Evolutionary conservation across 2,329 filamentous ascomycete genomes (phyloP).

Genomic region (Lachnum nothofagi): DNA sequence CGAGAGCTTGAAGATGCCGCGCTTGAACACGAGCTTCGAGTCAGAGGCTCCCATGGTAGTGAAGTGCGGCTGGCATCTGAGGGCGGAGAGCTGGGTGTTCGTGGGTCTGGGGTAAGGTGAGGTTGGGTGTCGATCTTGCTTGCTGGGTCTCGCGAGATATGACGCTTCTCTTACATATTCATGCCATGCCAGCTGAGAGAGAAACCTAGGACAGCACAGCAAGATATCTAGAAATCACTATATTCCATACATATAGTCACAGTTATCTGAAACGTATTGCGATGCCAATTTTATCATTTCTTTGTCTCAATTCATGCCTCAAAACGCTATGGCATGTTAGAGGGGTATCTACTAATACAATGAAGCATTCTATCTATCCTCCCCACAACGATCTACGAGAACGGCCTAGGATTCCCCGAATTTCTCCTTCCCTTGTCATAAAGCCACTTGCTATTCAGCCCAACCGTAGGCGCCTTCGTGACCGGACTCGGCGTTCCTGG

Average conservation of each 20-base stretch:
- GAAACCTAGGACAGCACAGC: background rate
- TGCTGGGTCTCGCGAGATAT: constrained; percentile 5
- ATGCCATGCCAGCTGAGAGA: too few relatives aligned
- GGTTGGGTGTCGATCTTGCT: background rate
- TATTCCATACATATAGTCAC: too few relatives aligned
- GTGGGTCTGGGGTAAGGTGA: background rate
- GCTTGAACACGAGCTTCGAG: constrained; percentile 97
- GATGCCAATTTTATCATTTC: background rate
- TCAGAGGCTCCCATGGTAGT: constrained; percentile 86
- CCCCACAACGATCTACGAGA: constrained; percentile 19
- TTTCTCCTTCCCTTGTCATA: constrained; percentile 69
- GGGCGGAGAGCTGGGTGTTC: constrained; percentile 9
- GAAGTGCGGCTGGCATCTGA: constrained; percentile 23
- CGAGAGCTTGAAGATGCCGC: constrained; percentile 94
- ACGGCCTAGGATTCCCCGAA: constrained; percentile 28
- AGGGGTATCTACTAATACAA: constrained; percentile 28
- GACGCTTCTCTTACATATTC: background rate
- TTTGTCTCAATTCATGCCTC: background rate
- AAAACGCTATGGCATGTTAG: background rate
- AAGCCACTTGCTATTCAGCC: constrained; percentile 88
- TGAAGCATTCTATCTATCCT: constrained; percentile 1
- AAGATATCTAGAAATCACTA: too few relatives aligned
- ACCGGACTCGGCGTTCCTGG: constrained; percentile 66
- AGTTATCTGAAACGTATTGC: background rate
- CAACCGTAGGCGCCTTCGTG: constrained; percentile 66